Evolutionary conservation across 164 flowering plant genomes (phyloP), one percentile per base, ranked within the genome.

Genomic region (Brasenia schreberi): DNA sequence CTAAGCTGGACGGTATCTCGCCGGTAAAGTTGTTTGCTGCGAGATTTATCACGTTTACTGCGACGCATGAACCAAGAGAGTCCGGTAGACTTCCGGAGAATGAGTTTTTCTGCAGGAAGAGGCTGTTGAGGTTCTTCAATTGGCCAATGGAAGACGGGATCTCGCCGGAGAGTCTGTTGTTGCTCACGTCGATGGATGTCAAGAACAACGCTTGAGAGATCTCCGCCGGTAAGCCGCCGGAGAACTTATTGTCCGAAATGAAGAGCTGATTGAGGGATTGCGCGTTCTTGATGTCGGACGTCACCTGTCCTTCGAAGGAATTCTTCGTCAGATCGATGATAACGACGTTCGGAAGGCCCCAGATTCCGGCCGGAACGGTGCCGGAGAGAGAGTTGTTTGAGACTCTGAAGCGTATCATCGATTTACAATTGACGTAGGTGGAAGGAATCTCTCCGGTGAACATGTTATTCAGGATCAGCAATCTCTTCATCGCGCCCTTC

Each of bases 341-440:
- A 6, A 75, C 68, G 12, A 77, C 72, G 0, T 78, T 70, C 0
- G 97, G 96, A 45, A 95, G 68, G 5, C 92, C 92, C 97, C 97
- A 92, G 1, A 95, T 66, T 5, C 90, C 92, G 0, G 81, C 61
- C 0, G 96, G 97, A 14, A 95, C 80, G 0, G 3, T 52, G 5
- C 97, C 97, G 14, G 96, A 73, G 7, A 95, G 90, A 10, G 77
- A 71, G 76, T 95, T 95, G 59, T 81, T 73, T 71, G 72, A 81
- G 0, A 95, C 88, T 39, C 99, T 80, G 45, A 92, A 80, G 0
- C 97, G 83, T 6, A 14, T 14, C 66, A 92, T 39, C 0, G 86
- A 76, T 23, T 67, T 19, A 62, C 97, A 95, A 53, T 70, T 78
- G 0, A 78, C 92, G 64, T 92, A 92, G 23, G 19, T 81, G 4